Conservation (phyloP, 176 grass and related monocot species). For the Rhynchospora tenuis region DNA sequence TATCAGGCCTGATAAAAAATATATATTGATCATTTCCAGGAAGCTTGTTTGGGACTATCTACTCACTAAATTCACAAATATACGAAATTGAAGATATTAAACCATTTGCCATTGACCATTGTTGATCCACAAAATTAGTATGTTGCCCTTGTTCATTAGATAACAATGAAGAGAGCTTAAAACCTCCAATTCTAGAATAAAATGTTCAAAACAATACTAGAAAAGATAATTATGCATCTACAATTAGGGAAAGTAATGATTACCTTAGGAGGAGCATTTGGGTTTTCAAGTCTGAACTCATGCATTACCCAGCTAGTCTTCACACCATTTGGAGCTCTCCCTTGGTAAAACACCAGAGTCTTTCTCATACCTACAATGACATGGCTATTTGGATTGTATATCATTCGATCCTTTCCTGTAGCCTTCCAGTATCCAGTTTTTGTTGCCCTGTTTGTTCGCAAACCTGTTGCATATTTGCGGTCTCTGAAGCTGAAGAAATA, state of each 20-base stretch:
- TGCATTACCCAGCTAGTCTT: conserved; percentile 85
- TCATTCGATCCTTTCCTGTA: conserved; percentile 65
- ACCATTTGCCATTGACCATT: not conserved
- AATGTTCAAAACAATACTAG: not conserved
- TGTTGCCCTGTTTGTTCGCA: conserved; percentile 68
- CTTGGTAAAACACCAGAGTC: conserved; percentile 75
- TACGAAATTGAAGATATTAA: not conserved
- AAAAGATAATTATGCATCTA: not conserved
- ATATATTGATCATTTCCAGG: not conserved
- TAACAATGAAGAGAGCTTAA: not conserved
- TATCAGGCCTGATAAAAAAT: too few relatives aligned
- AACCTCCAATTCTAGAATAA: not conserved
- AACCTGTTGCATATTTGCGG: conserved; percentile 70
- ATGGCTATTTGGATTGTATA: conserved; percentile 27
- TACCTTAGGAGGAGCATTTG: conserved; percentile 55
- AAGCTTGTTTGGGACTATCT: not conserved
- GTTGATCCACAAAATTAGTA: not conserved
- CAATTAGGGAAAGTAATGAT: not conserved
- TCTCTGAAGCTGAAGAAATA: conserved; percentile 95
- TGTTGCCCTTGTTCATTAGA: not conserved
- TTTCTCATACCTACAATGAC: conserved; percentile 67
- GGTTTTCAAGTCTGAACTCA: conserved; percentile 65
- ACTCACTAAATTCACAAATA: not conserved
- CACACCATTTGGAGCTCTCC: conserved; percentile 62
- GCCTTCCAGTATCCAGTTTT: conserved; percentile 84